phyloP scores from a whole-genome alignment of 345 rosid genomes.

The Salix koriyanagi region DNA sequence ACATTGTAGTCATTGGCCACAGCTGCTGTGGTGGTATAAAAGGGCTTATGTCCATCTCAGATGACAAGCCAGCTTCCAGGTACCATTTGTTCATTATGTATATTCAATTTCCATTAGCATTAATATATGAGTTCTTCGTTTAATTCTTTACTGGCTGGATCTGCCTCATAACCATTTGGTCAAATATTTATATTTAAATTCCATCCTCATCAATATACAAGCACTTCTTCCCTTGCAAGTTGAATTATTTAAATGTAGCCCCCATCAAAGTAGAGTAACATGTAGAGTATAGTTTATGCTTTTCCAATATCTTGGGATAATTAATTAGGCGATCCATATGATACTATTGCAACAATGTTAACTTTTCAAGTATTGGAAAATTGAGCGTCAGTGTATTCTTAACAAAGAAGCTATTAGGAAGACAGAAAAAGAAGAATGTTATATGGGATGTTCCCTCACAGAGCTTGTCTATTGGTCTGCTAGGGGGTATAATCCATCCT shows the following conservation, averaged over 20 bases:
- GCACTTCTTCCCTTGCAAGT: background rate
- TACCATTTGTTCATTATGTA: background rate
- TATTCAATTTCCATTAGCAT: background rate
- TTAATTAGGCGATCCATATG: background rate
- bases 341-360: too few species aligned
- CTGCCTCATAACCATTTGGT: too few species aligned
- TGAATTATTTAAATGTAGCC: background rate
- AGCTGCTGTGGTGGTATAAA: slow-evolving; percentile 96
- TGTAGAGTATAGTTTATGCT: background rate
- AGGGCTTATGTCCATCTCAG: slow-evolving; percentile 81
- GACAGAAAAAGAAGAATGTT: too few species aligned
- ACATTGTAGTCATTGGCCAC: slow-evolving; percentile 83
- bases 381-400: too few species aligned
- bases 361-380: too few species aligned
- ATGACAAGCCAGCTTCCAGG: slow-evolving; percentile 56
- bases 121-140: background rate
- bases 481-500: too few species aligned
- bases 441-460: too few species aligned
- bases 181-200: too few species aligned
- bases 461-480: too few species aligned
- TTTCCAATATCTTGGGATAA: background rate
- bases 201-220: too few species aligned
- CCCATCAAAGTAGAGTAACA: background rate
- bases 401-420: too few species aligned
- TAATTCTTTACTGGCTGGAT: background rate